Percentiles rank a stretch among this genome's conserved stretches.
Evolutionary conservation across 2,329 filamentous ascomycete genomes (phyloP).

Genomic region (Claviceps arundinis): DNA sequence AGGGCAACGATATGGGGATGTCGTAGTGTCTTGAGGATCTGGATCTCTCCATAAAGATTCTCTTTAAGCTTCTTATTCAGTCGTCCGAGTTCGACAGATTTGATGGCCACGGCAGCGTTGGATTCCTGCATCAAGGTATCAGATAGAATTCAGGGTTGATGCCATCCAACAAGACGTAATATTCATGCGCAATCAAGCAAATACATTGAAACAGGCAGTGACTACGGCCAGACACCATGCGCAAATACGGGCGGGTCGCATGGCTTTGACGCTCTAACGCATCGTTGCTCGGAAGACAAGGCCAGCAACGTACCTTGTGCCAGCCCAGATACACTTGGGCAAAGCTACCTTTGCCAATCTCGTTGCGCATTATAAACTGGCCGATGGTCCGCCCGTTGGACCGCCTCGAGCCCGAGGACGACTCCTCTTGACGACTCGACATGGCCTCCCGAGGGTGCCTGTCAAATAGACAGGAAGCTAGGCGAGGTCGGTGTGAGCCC

Average conservation of each 20-base stretch:
- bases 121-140: conserved; percentile 43
- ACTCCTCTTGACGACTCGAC: conserved; percentile 24
- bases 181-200: neutral
- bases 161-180: neutral
- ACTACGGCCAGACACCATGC: neutral
- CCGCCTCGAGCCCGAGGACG: conserved; percentile 23
- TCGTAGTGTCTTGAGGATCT: conserved; percentile 83
- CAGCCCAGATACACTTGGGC: conserved; percentile 84
- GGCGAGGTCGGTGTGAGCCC: conserved; percentile 19
- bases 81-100: conserved; percentile 82
- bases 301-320: conserved; percentile 49
- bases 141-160: neutral
- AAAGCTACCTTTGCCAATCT: conserved; percentile 97
- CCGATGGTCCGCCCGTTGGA: conserved; percentile 38
- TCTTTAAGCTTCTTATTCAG: conserved; percentile 94
- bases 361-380: conserved; percentile 68
- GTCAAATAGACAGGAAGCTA: conserved; percentile 20
- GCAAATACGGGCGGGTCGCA: too few relatives aligned
- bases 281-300: neutral
- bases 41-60: conserved; percentile 88
- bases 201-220: neutral
- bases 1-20: conserved; percentile 96
- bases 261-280: too few relatives aligned
- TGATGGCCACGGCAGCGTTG: conserved; percentile 80
- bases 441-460: conserved; percentile 23